Percentiles rank a stretch among this genome's conserved stretches.
Conservation (phyloP, 2,329 filamentous ascomycete genomes). For the Claviceps maximensis region DNA sequence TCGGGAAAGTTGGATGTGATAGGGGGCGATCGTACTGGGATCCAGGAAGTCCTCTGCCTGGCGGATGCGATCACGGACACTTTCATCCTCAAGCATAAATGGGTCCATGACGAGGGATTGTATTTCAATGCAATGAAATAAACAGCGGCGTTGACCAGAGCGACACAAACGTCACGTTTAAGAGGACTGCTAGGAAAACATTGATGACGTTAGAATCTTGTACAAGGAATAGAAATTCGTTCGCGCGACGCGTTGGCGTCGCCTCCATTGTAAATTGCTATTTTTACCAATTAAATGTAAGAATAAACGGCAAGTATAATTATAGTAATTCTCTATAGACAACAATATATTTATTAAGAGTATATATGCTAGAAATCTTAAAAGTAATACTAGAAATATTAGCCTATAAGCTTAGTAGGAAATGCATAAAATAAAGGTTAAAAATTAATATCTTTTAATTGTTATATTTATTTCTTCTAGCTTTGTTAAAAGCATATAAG, state of each 20-base stretch:
- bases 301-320: too few relatives aligned
- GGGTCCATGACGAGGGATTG: conserved; percentile 46
- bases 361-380: too few relatives aligned
- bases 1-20: neutral
- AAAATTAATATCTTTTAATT: too few relatives aligned
- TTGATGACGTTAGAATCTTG: neutral
- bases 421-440: too few relatives aligned
- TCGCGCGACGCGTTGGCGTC: neutral
- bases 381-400: too few relatives aligned
- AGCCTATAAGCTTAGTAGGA: too few relatives aligned
- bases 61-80: conserved; percentile 68
- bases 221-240: neutral
- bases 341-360: too few relatives aligned
- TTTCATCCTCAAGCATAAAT: conserved; percentile 70
- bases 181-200: neutral
- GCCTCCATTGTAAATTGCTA: too few relatives aligned
- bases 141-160: neutral
- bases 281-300: too few relatives aligned
- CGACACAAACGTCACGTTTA: neutral
- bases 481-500: too few relatives aligned
- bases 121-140: neutral
- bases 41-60: conserved; percentile 88
- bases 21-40: conserved; percentile 51
- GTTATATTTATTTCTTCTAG: too few relatives aligned
- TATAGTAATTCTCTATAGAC: too few relatives aligned